Conservation (phyloP, 352 stramenopile species). For the Globisporangium splendens region DNA sequence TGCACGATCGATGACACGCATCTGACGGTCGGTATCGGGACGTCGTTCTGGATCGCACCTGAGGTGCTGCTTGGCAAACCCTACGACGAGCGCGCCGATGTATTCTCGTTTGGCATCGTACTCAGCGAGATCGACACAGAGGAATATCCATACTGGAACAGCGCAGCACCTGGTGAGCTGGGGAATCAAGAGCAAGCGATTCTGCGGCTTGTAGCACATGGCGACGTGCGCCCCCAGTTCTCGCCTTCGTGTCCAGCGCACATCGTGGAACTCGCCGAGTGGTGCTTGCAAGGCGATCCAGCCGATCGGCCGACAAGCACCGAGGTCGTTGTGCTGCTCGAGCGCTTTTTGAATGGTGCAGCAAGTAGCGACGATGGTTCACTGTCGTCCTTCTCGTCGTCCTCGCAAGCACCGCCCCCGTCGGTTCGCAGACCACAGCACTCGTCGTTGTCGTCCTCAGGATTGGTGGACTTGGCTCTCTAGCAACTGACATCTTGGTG, state of each 20-base stretch:
- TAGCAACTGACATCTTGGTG: too few species aligned
- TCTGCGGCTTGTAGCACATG: background rate
- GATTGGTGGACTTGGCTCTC: too few species aligned
- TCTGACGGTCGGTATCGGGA: conserved; percentile 14
- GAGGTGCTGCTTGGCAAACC: conserved; percentile 25
- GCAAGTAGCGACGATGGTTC: too few species aligned
- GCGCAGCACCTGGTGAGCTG: background rate
- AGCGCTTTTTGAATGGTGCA: too few species aligned
- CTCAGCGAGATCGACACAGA: conserved; percentile 26
- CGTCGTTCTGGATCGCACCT: conserved; percentile 13
- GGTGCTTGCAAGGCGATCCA: background rate
- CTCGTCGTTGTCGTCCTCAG: too few species aligned
- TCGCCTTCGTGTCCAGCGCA: background rate
- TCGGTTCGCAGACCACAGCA: too few species aligned
- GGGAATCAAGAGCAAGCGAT: background rate
- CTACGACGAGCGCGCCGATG: conserved; percentile 50
- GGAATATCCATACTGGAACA: conserved; percentile 3
- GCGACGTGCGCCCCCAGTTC: background rate
- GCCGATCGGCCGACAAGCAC: too few species aligned
- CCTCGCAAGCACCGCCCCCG: too few species aligned
- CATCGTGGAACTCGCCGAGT: background rate
- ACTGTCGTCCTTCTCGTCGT: too few species aligned
- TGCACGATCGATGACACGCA: conserved; percentile 7
- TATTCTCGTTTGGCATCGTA: conserved; percentile 59
- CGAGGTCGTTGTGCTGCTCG: too few species aligned